Base-by-base conservation (phyloP, 164 flowering plant genomes). In the Vitis amurensis region DNA sequence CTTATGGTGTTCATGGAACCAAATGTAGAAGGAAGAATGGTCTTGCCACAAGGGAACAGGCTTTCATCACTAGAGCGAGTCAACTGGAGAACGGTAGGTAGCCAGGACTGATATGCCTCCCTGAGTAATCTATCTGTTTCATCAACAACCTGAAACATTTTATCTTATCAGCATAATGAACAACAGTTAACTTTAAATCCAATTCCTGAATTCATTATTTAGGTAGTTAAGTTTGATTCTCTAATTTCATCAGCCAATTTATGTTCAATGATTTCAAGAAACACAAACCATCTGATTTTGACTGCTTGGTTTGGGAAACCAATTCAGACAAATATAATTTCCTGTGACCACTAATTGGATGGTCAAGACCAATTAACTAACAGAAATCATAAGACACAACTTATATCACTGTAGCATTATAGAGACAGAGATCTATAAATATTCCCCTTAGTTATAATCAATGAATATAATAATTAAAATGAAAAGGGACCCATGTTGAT, bases 51-150 rank as follows among this genome's bases (percentile, higher is more conserved):
- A 29, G 76, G 64, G 44, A 73, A 70, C n/a, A 59, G 60, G 65
- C 60, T 68, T 59, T 81, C 83, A 68, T 79, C 80, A 61, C 57
- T 68, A 64, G 83, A 69, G 2, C 30, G 63, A n/a, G 91, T 81
- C 70, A 86, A 59, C 52, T 83, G 84, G 74, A 89, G 88, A 68
- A 94, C 93, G 49, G 92, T 85, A 17, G 97, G 97, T 66, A 94
- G 80, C 97, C 96, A 94, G n/a, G 97, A 86, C 73, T 94, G 98
- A 69, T 94, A 94, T 47, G 97, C 87, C 75, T 94, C 98, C 74
- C 97, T 80, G 17, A 94, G 91, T 53, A 94, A 70, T 64, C 97
- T 76, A 62, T 94, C 97, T 55, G 94, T 89, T 87, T 94, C 97
- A 78, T 94, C 97, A 78, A 94, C 91, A 68, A 94, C 98, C 98